Base-by-base conservation (phyloP, 257 asterid genomes). In the Solanum bulbocastanum region DNA sequence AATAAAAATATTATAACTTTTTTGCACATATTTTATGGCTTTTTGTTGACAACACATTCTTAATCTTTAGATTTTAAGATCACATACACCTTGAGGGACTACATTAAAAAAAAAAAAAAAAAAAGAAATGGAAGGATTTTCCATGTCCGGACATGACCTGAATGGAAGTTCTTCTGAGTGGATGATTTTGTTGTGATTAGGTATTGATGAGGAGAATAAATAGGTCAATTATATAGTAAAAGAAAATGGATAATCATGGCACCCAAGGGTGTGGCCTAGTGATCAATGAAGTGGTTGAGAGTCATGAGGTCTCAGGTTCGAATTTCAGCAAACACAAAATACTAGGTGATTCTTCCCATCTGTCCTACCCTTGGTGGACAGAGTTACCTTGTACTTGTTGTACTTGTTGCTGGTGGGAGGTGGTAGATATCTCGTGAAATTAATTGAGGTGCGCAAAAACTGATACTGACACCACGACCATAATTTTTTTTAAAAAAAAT, bases 141-240 rank as follows among this genome's bases (percentile, higher is more conserved):
- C 13, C 40, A 81, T 16, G 16, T 27, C 65, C 10, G 6, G 20
- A 81, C 37, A 16, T 16, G 40, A 46, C 18, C 85, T 27, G 10
- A 81, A 27, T 79, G 85, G 65, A 27, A 23, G 62, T 78, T 78
- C 84, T 42, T 44, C 39, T 22, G n/a, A 79, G 25, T 79, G n/a
- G 84, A 25, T 79, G 36, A 2, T 27, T 46, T 42, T 35, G 0
- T 79, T 79, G 85, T 79, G 85, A 27, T 79, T 79, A 79, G 66
- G 27, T 79, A 46, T 46, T 46, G 27, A 46, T 27, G 85, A 44
- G 66, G 23, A 44, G 8, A 39, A 75, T 75, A 74, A 74, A 75
- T 39, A 22, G 9, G 35, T 23, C 6, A 23, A 23, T 75, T 75
- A 75, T 39, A 46, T 23, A 39, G 35, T 75, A 37, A 75, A 74